Evolutionary conservation across 2,329 filamentous ascomycete species (phyloP), one percentile per base, ranked within the genome.

Genomic region (Xylaria polymorpha): DNA sequence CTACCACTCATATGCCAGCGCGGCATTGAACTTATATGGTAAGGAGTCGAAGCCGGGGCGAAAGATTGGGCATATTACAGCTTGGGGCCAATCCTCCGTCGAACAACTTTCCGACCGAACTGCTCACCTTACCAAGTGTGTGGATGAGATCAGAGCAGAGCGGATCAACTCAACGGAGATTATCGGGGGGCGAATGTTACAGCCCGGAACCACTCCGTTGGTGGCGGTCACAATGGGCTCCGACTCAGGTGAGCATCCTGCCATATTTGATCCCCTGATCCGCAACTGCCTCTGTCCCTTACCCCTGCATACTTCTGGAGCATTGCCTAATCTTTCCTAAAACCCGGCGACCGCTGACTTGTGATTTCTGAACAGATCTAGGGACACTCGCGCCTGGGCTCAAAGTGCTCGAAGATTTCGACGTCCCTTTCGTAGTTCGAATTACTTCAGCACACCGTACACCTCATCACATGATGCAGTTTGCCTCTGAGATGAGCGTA

Each of bases 21-120:
- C 86, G 15, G 86, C 84, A 61, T 86, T 98, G 12, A 95, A 99
- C 77, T 88, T 98, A 56, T 99, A 99, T 82, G 94, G 94, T 76
- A 98, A 98, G 82, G 89, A 88, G 56, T 92, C 94, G 32, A 93
- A 94, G 75, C 93, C 93, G 4, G 92, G 93, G 41, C 91, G 96
- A 55, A 99, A 98, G 81, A 98, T 98, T 83, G 95, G 95, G 12
- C 96, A 99, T 80, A 89, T 99, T 74, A 98, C 94, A 0, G 83
- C 97, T 44, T 92, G 92, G 1, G 90, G 90, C 0, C 84, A 87
- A 14, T 89, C 88, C 0, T 89, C 94, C 77, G 83, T 87, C 44
- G 86, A 90, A 74, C 89, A 91, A n/a, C 81, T 89, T 18, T 84
- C 86, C 68, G 72, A 79, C 77, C 83, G 86, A 18, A 86, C 90